These are phyloP conservation scores for Gloeopeniophorella convolvens DNA, from an alignment of 768 basidiomycete species.

Conservation along the genomic window DNA sequence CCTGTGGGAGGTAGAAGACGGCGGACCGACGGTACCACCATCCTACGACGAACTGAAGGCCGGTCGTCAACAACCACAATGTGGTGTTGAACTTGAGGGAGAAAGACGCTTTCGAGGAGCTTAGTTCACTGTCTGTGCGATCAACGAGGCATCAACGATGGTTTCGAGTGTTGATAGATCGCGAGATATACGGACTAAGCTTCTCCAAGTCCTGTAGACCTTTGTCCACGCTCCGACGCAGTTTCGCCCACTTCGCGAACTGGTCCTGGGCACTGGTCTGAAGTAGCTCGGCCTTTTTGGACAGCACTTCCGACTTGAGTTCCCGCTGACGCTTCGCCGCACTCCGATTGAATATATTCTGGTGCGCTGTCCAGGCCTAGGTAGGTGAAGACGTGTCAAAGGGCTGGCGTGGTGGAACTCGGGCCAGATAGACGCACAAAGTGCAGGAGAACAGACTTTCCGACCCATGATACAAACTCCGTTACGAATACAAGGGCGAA, in stretches of 20 bases:
- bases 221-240: constrained; percentile 87
- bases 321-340: constrained; percentile 51
- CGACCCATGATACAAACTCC: constrained; percentile 84
- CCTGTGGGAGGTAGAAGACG: constrained; percentile 87
- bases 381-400: background rate
- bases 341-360: constrained; percentile 54
- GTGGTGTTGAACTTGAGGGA: constrained; percentile 66
- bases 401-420: background rate
- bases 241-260: constrained; percentile 97
- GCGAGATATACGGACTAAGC: constrained; percentile 58
- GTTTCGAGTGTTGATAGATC: background rate
- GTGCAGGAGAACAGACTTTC: constrained; percentile 76
- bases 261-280: constrained; percentile 94
- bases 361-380: constrained; percentile 73
- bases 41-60: constrained; percentile 74
- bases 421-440: constrained; percentile 45
- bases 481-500: constrained; percentile 78
- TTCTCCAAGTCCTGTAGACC: constrained; percentile 86
- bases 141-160: background rate
- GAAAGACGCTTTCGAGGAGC: constrained; percentile 67
- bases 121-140: constrained; percentile 64
- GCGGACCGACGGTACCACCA: constrained; percentile 91
- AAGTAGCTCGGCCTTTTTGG: constrained; percentile 76
- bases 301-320: constrained; percentile 76
- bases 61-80: constrained; percentile 84